Conservation (phyloP, 345 rosid genomes). For the Eucalyptus victrix region DNA sequence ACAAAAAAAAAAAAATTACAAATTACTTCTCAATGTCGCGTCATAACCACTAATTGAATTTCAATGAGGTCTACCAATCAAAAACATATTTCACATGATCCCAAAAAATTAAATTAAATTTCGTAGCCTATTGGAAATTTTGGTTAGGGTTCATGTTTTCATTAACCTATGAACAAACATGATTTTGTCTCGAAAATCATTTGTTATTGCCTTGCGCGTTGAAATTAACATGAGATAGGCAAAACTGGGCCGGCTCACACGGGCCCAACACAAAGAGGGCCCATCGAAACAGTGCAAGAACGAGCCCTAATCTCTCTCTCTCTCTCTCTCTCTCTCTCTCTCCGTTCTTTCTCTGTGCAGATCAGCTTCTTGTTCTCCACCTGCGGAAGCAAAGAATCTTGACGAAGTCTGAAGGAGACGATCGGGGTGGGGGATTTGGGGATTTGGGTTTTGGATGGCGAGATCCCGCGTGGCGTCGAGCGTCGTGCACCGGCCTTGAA, state of each 20-base stretch:
- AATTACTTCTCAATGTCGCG: too few relatives aligned
- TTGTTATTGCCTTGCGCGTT: neutral
- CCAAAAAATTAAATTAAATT: too few relatives aligned
- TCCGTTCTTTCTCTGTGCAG: neutral
- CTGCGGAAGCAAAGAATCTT: neutral
- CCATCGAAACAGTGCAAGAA: neutral
- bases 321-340: neutral
- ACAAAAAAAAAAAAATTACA: too few relatives aligned
- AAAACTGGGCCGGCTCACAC: neutral
- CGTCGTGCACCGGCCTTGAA: neutral
- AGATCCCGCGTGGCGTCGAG: neutral
- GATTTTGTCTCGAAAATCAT: neutral
- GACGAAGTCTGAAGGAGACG: neutral
- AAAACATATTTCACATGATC: neutral
- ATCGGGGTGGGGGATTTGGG: neutral
- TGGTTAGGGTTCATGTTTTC: neutral
- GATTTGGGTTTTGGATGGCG: neutral
- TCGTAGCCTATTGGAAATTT: neutral
- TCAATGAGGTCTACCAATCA: neutral
- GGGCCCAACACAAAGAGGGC: neutral
- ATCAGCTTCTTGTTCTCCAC: neutral
- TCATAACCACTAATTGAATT: neutral
- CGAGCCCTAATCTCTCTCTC: neutral
- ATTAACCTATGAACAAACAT: neutral
- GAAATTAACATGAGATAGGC: neutral